Conservation (phyloP, 805 yeast genomes). For the Sugiyamaella mastotermitis region DNA sequence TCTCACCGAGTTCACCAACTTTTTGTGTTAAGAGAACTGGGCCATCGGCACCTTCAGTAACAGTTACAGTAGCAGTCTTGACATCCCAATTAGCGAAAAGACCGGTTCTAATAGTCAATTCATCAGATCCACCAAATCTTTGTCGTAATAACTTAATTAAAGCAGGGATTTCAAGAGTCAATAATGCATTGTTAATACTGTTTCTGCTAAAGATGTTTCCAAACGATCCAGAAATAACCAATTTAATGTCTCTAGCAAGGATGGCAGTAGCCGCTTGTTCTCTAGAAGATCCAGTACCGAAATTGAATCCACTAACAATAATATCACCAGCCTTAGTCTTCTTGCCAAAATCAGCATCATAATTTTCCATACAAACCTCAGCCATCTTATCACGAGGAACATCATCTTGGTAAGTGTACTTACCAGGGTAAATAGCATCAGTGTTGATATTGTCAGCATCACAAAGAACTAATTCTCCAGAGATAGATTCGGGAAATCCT, state of each 20-base stretch:
- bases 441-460: constrained; percentile 93
- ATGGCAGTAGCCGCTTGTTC: constrained; percentile 99
- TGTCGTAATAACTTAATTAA: constrained; percentile 72
- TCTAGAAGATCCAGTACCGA: constrained; percentile 97
- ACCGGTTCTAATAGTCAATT: constrained; percentile 90
- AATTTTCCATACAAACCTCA: constrained; percentile 98
- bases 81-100: constrained; percentile 93
- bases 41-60: constrained; percentile 53
- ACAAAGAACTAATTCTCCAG: constrained; percentile 90
- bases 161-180: constrained; percentile 90
- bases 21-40: constrained; percentile 64
- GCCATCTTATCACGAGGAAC: constrained; percentile 95
- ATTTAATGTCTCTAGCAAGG: constrained; percentile 84
- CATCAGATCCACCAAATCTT: constrained; percentile 48
- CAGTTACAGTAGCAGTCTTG: constrained; percentile 71
- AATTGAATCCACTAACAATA: constrained; percentile 85
- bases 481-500: constrained; percentile 85
- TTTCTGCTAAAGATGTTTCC: constrained; percentile 96
- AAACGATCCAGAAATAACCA: constrained; percentile 95
- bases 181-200: constrained; percentile 90
- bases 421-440: constrained; percentile 98
- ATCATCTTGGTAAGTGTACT: constrained; percentile 97
- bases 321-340: constrained; percentile 87
- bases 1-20: constrained; percentile 94
- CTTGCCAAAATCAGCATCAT: constrained; percentile 78